Base-by-base conservation (phyloP, 1,284 basidiomycete species). In the Tylopilus sp. region DNA sequence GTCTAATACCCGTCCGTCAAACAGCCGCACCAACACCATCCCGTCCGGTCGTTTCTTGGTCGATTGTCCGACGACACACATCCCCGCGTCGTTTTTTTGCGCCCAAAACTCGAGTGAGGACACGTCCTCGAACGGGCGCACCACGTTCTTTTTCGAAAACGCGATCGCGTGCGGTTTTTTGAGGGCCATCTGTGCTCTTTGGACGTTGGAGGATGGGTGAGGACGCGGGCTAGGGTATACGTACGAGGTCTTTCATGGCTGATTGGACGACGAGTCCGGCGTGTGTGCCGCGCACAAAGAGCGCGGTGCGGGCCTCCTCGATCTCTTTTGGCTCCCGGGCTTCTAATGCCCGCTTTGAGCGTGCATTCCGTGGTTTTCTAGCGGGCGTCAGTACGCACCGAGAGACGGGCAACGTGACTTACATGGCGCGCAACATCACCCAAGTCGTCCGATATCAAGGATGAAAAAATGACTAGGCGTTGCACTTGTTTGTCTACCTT, bases 291-390 rank as follows among this genome's bases (percentile, higher is more conserved):
- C 92, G 89, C 49, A 98, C 96, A 78, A 99, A 98, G 71, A 99
- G 89, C 29, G 92, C 92, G 33, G 91, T 91, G 38, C 91, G 85
- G 36, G 90, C 87, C 74, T 95, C 94, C 84, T 99, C 97, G 64
- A 97, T 87, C 72, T 96, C 89, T 76, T 97, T 96, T 3, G 97
- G 89, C 76, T 94, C 93, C 39, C 96, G 88, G 57, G 93, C 93
- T 57, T 95, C 94, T 71, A 98, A 77, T 0, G 90, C 97, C 68
- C 98, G 89, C 82, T 99, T 99, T n/a, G 95, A 94, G 52, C 97
- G 91, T 1, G 98, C 97, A 86, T 98, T 99, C 84, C 95, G 96
- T 39, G 97, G 96, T 86, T 98, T 98, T 80, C 95, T 96, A 36
- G 4, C 32, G 13, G 4, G 29, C 41, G 24, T 32, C 6, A 29